These are phyloP conservation scores for Acer yangbiense DNA, from an alignment of 345 rosid genomes.

Conservation along the genomic window DNA sequence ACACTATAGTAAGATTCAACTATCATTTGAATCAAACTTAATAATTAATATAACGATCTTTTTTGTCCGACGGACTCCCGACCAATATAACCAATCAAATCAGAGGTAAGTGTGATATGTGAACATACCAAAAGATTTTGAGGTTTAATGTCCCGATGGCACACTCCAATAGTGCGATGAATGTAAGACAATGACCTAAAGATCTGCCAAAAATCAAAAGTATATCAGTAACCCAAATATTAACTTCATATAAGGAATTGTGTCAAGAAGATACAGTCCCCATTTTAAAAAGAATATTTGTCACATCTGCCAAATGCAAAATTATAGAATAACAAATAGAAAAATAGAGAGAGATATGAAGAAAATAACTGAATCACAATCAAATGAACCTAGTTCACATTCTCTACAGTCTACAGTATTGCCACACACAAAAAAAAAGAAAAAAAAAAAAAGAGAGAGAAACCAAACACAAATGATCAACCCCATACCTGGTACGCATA, in stretches of 20 bases:
- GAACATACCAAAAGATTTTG: constrained; percentile 89
- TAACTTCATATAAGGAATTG: background rate
- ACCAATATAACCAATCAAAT: background rate
- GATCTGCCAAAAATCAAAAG: constrained; percentile 55
- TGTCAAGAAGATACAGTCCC: background rate
- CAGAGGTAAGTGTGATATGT: background rate
- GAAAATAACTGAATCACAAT: background rate
- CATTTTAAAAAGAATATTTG: background rate
- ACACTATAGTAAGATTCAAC: background rate
- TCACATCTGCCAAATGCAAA: background rate
- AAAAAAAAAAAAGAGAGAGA: background rate
- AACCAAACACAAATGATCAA: background rate
- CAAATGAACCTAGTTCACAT: background rate
- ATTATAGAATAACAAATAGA: background rate
- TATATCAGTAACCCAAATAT: background rate
- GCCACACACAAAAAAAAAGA: background rate
- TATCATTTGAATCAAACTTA: background rate
- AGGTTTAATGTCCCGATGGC: constrained; percentile 97
- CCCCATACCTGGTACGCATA: constrained; percentile 81
- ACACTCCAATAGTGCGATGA: constrained; percentile 83
- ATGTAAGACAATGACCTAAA: constrained; percentile 91
- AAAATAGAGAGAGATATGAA: background rate
- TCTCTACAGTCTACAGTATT: background rate
- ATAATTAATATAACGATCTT: background rate
- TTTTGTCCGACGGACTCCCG: no score